phyloP scores from a whole-genome alignment of 2,329 filamentous ascomycete genomes.

The Colletotrichum filicis region DNA sequence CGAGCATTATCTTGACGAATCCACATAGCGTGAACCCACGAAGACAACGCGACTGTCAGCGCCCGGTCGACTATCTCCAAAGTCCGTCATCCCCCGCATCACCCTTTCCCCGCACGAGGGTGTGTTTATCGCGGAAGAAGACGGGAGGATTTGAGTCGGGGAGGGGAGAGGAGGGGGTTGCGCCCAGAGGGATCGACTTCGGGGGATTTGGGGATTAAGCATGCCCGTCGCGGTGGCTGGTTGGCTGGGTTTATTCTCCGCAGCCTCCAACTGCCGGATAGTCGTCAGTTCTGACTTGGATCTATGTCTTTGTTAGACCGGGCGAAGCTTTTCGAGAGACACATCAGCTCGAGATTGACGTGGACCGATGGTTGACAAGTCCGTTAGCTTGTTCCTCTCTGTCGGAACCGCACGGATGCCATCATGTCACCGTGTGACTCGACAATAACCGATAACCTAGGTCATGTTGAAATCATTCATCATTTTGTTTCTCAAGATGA shows the following conservation, averaged over 20 bases:
- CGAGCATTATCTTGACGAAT: neutral
- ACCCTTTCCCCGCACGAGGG: neutral
- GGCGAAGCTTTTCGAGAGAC: neutral
- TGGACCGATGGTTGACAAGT: neutral
- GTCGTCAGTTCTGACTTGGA: too few species aligned
- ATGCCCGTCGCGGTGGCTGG: neutral
- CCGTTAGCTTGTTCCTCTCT: too few species aligned
- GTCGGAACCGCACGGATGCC: too few species aligned
- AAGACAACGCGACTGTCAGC: neutral
- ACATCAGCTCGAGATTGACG: too few species aligned
- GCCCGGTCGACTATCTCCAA: neutral
- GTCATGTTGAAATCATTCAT: neutral
- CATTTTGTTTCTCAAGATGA: neutral
- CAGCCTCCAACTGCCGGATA: conserved; percentile 5
- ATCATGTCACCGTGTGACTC: too few species aligned
- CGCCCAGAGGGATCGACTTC: neutral
- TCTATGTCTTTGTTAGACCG: neutral
- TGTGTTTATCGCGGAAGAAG: neutral
- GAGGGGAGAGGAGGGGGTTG: neutral
- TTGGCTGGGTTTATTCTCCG: conserved; percentile 15
- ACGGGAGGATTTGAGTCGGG: neutral
- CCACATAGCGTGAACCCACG: neutral
- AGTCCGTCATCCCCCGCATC: conserved; percentile 24
- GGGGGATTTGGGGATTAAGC: neutral
- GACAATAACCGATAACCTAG: neutral